Conservation (phyloP, 306 rosid genomes). For the Acacia melanoxylon region DNA sequence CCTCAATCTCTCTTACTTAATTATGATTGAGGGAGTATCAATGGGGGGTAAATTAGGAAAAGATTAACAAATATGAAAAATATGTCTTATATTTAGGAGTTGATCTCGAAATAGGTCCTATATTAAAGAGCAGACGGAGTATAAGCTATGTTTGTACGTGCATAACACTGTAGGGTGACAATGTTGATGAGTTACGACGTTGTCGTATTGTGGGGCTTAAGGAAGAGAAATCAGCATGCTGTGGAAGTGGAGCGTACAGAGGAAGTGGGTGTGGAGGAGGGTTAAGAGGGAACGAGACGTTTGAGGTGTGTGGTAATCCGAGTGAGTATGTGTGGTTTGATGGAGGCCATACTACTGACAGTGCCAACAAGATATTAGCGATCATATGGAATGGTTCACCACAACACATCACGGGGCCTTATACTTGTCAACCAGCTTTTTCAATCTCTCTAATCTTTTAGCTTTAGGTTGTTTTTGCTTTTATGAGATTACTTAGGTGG, state of each 20-base stretch:
- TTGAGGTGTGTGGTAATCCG: not conserved
- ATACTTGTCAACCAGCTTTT: constrained; percentile 29
- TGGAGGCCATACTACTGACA: not conserved
- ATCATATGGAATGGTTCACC: not conserved
- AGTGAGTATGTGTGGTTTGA: constrained; percentile 42
- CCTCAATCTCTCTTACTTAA: too few species aligned
- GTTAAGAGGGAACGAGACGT: not conserved
- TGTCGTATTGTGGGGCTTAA: not conserved
- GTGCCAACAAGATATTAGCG: too few species aligned
- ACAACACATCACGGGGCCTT: constrained; percentile 24
- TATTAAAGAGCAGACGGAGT: too few species aligned
- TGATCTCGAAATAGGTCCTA: too few species aligned
- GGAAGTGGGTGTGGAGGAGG: constrained; percentile 40
- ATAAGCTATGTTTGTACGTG: not conserved
- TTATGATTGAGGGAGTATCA: too few species aligned
- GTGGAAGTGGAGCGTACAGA: constrained; percentile 45
- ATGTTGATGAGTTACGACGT: not conserved
- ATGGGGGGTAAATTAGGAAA: too few species aligned
- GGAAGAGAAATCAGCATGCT: constrained; percentile 36
- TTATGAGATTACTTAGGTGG: too few species aligned
- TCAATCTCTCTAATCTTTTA: not conserved
- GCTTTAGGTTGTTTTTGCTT: not conserved
- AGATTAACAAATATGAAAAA: too few species aligned
- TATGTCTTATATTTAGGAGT: too few species aligned
- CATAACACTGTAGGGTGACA: not conserved